A percentile compares a stretch with the other conserved stretches of the same genome.
phyloP scores from a whole-genome alignment of 768 basidiomycete genomes.

The Lactarius vividus region DNA sequence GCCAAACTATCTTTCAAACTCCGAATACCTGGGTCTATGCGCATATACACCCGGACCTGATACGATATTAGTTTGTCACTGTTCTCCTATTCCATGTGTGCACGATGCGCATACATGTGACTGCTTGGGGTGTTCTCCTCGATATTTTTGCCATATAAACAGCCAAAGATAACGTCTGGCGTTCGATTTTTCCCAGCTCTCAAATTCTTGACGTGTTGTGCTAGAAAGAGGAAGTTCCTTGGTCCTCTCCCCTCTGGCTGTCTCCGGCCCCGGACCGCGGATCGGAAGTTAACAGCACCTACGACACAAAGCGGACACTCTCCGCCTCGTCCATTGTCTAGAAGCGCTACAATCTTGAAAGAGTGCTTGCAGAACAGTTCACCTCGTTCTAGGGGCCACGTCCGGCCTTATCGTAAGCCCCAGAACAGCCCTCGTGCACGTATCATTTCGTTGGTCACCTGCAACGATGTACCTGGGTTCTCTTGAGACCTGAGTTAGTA shows the following conservation, averaged over 20 bases:
- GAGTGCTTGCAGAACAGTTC: not conserved
- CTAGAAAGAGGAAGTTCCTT: not conserved
- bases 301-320: not conserved
- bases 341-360: not conserved
- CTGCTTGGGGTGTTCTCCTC: not conserved
- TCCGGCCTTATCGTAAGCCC: slow-evolving; percentile 7
- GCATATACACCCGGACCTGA: too few relatives aligned
- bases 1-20: slow-evolving; percentile 14
- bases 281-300: not conserved
- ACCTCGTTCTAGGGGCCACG: not conserved
- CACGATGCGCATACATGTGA: not conserved
- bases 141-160: not conserved
- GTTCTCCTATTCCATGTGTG: too few relatives aligned
- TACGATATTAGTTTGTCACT: too few relatives aligned
- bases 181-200: not conserved
- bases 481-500: not conserved
- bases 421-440: not conserved
- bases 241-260: not conserved
- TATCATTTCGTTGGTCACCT: not conserved
- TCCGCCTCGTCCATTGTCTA: not conserved
- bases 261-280: slow-evolving; percentile 17
- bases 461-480: slow-evolving; percentile 8
- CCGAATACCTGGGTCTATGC: slow-evolving; percentile 1
- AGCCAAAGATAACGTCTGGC: not conserved
- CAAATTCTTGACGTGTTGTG: not conserved